Conservation (phyloP, 345 rosid genomes). For the Eucalyptus marginata region DNA sequence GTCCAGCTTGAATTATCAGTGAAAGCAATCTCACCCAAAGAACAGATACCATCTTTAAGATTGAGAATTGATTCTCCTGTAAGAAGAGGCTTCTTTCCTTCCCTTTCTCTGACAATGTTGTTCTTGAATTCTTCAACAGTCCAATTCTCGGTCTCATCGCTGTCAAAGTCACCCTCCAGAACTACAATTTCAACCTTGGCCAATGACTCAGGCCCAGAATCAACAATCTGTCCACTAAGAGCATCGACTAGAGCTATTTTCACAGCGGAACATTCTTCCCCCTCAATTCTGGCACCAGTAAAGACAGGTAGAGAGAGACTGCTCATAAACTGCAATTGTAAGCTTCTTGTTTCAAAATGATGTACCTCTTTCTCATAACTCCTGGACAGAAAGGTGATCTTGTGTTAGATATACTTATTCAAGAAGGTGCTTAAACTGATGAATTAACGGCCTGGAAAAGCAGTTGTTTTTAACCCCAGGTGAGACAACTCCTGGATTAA, state of each 20-base stretch:
- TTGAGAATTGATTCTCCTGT: constrained; percentile 59
- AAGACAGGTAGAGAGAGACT: constrained; percentile 79
- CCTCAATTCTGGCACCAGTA: constrained; percentile 91
- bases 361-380: constrained; percentile 52
- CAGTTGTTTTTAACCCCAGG: not conserved
- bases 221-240: constrained; percentile 43
- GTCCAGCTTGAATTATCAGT: constrained; percentile 99
- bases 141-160: constrained; percentile 57
- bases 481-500: not conserved
- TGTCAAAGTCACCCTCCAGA: constrained; percentile 90
- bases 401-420: not conserved
- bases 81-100: constrained; percentile 92
- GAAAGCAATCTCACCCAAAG: constrained; percentile 65
- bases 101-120: constrained; percentile 89
- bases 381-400: constrained; percentile 22
- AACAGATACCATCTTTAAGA: constrained; percentile 61
- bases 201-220: constrained; percentile 55
- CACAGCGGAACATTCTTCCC: constrained; percentile 53
- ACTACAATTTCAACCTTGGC: constrained; percentile 82
- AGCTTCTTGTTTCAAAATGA: constrained; percentile 44
- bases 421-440: not conserved
- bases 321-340: constrained; percentile 60
- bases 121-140: constrained; percentile 67
- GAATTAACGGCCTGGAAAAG: not conserved
- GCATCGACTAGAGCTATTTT: constrained; percentile 66